A percentile compares a stretch with the other conserved stretches of the same genome.
These are phyloP conservation scores for Penicillium turbatum DNA, from an alignment of 495 filamentous ascomycete genomes.

Conservation along the genomic window DNA sequence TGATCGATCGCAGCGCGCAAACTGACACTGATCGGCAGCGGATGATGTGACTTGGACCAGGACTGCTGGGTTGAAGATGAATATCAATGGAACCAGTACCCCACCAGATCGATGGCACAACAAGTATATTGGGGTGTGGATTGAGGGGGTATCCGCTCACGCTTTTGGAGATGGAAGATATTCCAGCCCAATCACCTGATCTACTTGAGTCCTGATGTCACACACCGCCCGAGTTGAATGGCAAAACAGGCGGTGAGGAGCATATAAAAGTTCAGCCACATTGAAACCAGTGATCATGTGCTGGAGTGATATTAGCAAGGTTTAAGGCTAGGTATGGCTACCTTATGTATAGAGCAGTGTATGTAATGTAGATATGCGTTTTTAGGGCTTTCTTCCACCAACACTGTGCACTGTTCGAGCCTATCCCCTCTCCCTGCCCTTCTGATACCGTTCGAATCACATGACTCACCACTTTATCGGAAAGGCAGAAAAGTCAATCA, in stretches of 20 bases:
- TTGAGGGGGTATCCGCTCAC: slow-evolving; percentile 9
- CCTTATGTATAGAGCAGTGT: neutral
- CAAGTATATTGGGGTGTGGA: slow-evolving; percentile 5
- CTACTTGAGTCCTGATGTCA: slow-evolving; percentile 1
- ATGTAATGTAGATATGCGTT: neutral
- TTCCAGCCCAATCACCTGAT: slow-evolving; percentile 31
- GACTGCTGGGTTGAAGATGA: neutral
- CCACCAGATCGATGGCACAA: slow-evolving; percentile 6
- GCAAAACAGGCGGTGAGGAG: slow-evolving; percentile 1
- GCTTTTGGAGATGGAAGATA: slow-evolving; percentile 24
- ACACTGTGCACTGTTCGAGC: neutral
- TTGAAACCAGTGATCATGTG: neutral
- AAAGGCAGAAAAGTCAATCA: slow-evolving; percentile 1
- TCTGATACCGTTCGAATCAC: neutral
- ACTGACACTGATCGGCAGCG: slow-evolving; percentile 2
- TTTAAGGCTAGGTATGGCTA: neutral
- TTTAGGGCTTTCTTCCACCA: too few relatives aligned
- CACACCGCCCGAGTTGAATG: neutral
- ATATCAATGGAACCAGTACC: slow-evolving; percentile 1
- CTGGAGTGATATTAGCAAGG: too few relatives aligned
- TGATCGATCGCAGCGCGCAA: slow-evolving; percentile 13
- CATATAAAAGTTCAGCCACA: neutral
- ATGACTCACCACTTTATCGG: slow-evolving; percentile 9
- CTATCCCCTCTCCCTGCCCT: neutral
- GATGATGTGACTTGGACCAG: slow-evolving; percentile 3